Evolutionary conservation across 129 eudicot species (phyloP).

Genomic region (Mikania micrantha): DNA sequence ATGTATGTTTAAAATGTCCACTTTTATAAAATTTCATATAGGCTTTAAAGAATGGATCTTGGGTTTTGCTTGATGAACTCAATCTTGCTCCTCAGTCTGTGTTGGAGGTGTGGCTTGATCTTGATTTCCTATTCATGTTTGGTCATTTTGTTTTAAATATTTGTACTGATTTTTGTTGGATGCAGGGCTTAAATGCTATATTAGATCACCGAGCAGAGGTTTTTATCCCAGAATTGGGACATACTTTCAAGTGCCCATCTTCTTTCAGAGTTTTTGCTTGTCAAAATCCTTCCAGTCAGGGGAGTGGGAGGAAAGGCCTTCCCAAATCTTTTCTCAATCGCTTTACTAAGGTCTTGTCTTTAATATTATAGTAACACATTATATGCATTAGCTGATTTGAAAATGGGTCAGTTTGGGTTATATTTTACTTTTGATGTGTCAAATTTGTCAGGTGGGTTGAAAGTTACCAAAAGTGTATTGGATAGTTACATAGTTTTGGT

Average conservation of each 20-base stretch:
- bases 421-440: neutral
- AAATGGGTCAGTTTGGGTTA: neutral
- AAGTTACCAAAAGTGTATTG: no score
- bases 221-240: constrained; percentile 89
- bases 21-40: constrained; percentile 9
- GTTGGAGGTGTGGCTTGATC: constrained; percentile 55
- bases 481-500: neutral
- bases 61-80: constrained; percentile 96
- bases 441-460: no score
- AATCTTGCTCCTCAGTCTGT: constrained; percentile 98
- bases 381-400: neutral
- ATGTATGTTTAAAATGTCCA: constrained; percentile 8
- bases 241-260: constrained; percentile 75
- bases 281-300: constrained; percentile 89
- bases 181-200: constrained; percentile 86
- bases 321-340: constrained; percentile 97
- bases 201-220: constrained; percentile 98
- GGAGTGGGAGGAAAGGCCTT: constrained; percentile 98
- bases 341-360: constrained; percentile 69
- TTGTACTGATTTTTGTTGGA: constrained; percentile 5
- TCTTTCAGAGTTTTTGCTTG: constrained; percentile 96
- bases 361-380: neutral
- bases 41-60: constrained; percentile 92
- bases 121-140: neutral
- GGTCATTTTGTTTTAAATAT: neutral